Percentiles rank a stretch among this genome's conserved stretches.
Conservation (phyloP, 257 asterid species). For the Dorcoceras hygrometricum region DNA sequence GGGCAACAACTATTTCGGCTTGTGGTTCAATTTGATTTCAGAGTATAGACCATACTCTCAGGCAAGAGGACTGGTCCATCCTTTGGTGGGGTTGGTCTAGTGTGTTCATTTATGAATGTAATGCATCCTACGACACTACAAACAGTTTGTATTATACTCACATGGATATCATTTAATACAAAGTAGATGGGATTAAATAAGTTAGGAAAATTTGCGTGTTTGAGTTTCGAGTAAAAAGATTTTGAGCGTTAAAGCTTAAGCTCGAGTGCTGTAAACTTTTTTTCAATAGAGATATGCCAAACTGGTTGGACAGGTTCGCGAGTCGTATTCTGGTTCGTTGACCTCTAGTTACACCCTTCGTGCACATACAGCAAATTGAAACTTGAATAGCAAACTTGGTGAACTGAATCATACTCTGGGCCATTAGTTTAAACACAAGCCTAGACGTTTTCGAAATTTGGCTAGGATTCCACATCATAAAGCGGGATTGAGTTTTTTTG, state of each 20-base stretch:
- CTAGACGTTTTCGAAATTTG: background rate
- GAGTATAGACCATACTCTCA: slow-evolving; percentile 15
- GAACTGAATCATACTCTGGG: background rate
- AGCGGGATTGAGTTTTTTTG: background rate
- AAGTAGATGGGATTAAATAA: background rate
- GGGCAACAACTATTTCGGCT: slow-evolving; percentile 14
- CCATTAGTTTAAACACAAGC: background rate
- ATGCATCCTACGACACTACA: background rate
- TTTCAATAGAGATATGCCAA: background rate
- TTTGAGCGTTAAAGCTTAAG: background rate
- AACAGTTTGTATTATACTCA: background rate
- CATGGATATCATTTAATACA: too few species aligned
- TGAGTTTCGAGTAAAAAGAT: background rate
- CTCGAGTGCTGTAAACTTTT: background rate
- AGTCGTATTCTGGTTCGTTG: background rate
- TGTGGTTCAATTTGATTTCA: slow-evolving; percentile 25
- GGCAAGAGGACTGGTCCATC: slow-evolving; percentile 34
- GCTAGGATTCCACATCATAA: background rate
- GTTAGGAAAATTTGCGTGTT: background rate
- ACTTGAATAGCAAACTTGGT: background rate
- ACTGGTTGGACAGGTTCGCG: background rate
- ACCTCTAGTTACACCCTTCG: background rate
- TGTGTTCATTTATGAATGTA: slow-evolving; percentile 25
- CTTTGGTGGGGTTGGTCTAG: slow-evolving; percentile 27
- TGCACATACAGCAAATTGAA: background rate